These are phyloP conservation scores for Beauveria brongniartii DNA, from an alignment of 2,329 filamentous ascomycete species.

Conservation along the genomic window DNA sequence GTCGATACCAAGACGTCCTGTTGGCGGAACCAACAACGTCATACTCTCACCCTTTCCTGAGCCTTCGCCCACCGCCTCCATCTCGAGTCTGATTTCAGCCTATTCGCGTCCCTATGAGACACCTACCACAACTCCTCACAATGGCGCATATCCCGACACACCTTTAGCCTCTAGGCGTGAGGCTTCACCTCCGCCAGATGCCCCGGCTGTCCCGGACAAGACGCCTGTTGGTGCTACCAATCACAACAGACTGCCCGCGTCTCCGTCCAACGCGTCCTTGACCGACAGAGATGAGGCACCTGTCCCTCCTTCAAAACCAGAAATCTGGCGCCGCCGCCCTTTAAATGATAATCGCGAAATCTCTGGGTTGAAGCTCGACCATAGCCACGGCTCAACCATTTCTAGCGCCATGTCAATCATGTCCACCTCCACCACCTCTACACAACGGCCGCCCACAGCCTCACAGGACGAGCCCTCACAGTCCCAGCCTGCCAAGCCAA, in stretches of 20 bases:
- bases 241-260: neutral
- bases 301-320: constrained; percentile 22
- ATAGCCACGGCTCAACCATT: constrained; percentile 43
- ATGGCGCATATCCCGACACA: constrained; percentile 30
- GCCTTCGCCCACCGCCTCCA: constrained; percentile 38
- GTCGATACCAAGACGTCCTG: constrained; percentile 17
- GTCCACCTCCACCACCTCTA: constrained; percentile 6
- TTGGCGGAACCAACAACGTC: constrained; percentile 16
- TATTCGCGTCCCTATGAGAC: constrained; percentile 43
- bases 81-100: constrained; percentile 48
- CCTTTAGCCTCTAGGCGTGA: constrained; percentile 17
- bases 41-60: constrained; percentile 16
- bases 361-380: constrained; percentile 38
- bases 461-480: constrained; percentile 13
- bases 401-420: constrained; percentile 19
- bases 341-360: constrained; percentile 39
- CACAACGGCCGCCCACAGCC: constrained; percentile 13
- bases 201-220: constrained; percentile 5
- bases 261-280: neutral
- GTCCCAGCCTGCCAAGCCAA: neutral
- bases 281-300: constrained; percentile 15
- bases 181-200: constrained; percentile 6
- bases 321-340: constrained; percentile 44
- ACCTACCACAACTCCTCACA: constrained; percentile 30
- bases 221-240: neutral